A percentile compares a stretch with the other conserved stretches of the same genome.
Evolutionary conservation across 192 early-diverging fungal genomes (phyloP).

Genomic region (Coemansia sp.): DNA sequence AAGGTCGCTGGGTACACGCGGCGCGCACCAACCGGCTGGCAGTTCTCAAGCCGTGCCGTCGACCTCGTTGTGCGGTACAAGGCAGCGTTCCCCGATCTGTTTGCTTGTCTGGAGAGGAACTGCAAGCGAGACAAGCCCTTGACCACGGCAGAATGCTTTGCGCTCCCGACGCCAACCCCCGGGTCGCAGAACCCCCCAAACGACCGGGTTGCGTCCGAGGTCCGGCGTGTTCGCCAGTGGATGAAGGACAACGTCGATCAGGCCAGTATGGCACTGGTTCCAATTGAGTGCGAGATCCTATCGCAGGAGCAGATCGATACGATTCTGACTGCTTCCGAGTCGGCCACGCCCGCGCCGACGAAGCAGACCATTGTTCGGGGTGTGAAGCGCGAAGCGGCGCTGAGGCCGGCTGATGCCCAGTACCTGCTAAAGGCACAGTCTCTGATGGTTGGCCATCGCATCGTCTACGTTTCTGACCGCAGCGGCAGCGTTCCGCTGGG

Average conservation of each 20-base stretch:
- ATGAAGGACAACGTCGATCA: constrained; percentile 29
- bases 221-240: constrained; percentile 50
- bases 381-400: constrained; percentile 51
- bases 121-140: constrained; percentile 2
- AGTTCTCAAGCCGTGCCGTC: constrained; percentile 75
- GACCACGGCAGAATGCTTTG: constrained; percentile 29
- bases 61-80: constrained; percentile 69
- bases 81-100: constrained; percentile 56
- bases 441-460: constrained; percentile 84
- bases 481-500: constrained; percentile 68
- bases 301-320: constrained; percentile 17
- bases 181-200: constrained; percentile 15
- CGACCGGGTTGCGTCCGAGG: constrained; percentile 16
- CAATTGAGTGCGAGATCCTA: constrained; percentile 35
- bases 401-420: constrained; percentile 76
- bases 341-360: background rate
- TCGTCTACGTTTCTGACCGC: constrained; percentile 65
- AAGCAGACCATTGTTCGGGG: constrained; percentile 25
- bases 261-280: constrained; percentile 14
- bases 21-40: constrained; percentile 75
- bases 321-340: constrained; percentile 6
- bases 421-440: constrained; percentile 66
- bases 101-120: constrained; percentile 26
- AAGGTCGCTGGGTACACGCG: constrained; percentile 87
- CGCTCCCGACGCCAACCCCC: background rate